Evolutionary conservation across 2,329 filamentous ascomycete genomes (phyloP).

Genomic region (Ascochyta viciae-villosae): DNA sequence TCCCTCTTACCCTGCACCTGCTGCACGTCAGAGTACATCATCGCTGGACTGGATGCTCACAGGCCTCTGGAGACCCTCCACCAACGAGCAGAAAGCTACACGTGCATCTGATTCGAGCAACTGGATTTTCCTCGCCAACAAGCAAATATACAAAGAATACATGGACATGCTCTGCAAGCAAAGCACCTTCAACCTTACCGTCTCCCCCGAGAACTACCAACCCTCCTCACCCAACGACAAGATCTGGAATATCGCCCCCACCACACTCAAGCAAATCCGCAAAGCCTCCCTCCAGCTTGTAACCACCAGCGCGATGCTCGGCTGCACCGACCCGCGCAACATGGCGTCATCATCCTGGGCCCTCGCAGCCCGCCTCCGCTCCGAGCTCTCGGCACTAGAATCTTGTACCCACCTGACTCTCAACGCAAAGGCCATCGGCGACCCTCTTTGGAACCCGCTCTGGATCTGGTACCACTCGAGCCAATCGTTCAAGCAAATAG

Average conservation of each 20-base stretch:
- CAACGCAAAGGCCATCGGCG: slow-evolving; percentile 45
- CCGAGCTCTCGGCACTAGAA: slow-evolving; percentile 29
- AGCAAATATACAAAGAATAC: slow-evolving; percentile 44
- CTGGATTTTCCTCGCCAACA: slow-evolving; percentile 18
- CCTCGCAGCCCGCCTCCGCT: slow-evolving; percentile 37
- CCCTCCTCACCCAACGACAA: slow-evolving; percentile 9
- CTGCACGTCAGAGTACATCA: slow-evolving; percentile 17
- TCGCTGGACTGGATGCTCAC: slow-evolving; percentile 29
- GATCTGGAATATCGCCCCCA: slow-evolving; percentile 41
- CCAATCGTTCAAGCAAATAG: slow-evolving; percentile 44
- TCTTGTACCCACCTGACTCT: slow-evolving; percentile 33
- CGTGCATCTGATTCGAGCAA: background rate
- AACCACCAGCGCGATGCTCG: slow-evolving; percentile 46
- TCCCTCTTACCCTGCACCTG: slow-evolving; percentile 35
- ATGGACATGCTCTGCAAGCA: slow-evolving; percentile 44
- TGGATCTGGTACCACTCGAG: slow-evolving; percentile 50
- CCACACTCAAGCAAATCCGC: slow-evolving; percentile 31
- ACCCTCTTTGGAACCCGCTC: slow-evolving; percentile 50
- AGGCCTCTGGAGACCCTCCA: background rate
- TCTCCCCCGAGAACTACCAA: slow-evolving; percentile 42
- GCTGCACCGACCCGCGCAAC: slow-evolving; percentile 43
- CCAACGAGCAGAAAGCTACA: background rate
- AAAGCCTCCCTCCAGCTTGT: slow-evolving; percentile 41
- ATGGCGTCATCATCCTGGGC: slow-evolving; percentile 43
- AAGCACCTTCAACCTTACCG: slow-evolving; percentile 39